phyloP scores from a whole-genome alignment of 345 rosid species.

The Hibiscus syriacus region DNA sequence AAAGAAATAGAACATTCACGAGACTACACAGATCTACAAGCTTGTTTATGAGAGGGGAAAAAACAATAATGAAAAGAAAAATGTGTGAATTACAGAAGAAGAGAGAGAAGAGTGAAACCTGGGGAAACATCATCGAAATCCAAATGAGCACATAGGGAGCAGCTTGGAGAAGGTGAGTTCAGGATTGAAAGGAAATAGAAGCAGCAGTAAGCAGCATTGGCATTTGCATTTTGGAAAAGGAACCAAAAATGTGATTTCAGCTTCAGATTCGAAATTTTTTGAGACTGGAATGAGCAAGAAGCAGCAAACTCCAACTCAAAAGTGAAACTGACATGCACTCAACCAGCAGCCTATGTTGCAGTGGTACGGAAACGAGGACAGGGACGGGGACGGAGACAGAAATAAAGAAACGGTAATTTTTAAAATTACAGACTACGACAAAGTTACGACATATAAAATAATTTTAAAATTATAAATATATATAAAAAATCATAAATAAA shows the following conservation, averaged over 20 bases:
- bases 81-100: not conserved
- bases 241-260: not conserved
- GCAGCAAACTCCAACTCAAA: not conserved
- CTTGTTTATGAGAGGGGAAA: not conserved
- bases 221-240: not conserved
- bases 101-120: not conserved
- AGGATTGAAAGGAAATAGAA: not conserved
- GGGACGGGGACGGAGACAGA: too few relatives aligned
- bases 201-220: conserved; percentile 2
- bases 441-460: too few relatives aligned
- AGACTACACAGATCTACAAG: conserved; percentile 17
- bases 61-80: not conserved
- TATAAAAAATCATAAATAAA: too few relatives aligned
- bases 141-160: not conserved
- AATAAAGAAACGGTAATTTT: too few relatives aligned
- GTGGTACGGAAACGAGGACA: too few relatives aligned
- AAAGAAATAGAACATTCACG: not conserved
- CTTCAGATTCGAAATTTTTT: conserved; percentile 5
- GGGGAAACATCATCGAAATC: conserved; percentile 1
- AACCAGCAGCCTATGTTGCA: not conserved
- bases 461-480: too few relatives aligned
- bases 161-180: not conserved
- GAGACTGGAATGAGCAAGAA: not conserved
- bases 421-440: too few relatives aligned
- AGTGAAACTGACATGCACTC: not conserved